These are phyloP conservation scores for Triticum dicoccoides DNA, from an alignment of 176 grass and related monocot species.

Conservation along the genomic window DNA sequence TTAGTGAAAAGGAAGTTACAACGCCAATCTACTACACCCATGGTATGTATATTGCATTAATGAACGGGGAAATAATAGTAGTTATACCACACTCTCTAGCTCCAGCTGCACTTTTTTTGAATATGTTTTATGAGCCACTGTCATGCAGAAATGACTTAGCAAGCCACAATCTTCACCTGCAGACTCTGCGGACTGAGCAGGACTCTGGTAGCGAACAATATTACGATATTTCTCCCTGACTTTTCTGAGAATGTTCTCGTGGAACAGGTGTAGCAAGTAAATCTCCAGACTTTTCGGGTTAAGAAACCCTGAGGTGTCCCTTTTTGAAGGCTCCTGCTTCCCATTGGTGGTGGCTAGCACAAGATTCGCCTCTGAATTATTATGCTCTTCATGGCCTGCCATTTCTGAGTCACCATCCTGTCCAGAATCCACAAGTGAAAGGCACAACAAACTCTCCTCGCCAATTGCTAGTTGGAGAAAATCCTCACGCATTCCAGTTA, in stretches of 20 bases:
- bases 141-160: slow-evolving; percentile 85
- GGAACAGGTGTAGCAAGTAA: slow-evolving; percentile 83
- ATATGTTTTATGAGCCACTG: slow-evolving; percentile 82
- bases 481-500: slow-evolving; percentile 91
- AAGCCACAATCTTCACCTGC: slow-evolving; percentile 36
- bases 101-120: slow-evolving; percentile 78
- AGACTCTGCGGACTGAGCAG: slow-evolving; percentile 40
- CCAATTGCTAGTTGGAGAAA: slow-evolving; percentile 91
- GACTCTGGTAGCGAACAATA: slow-evolving; percentile 24
- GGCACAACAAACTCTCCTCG: slow-evolving; percentile 74
- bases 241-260: slow-evolving; percentile 58
- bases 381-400: slow-evolving; percentile 23
- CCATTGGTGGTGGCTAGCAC: slow-evolving; percentile 46
- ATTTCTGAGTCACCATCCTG: slow-evolving; percentile 40
- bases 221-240: slow-evolving; percentile 47
- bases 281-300: slow-evolving; percentile 67
- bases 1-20: slow-evolving; percentile 26
- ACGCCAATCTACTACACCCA: background rate
- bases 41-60: background rate
- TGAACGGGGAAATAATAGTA: background rate
- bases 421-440: slow-evolving; percentile 60
- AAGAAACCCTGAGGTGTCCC: slow-evolving; percentile 35
- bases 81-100: slow-evolving; percentile 74
- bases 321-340: slow-evolving; percentile 35
- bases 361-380: slow-evolving; percentile 45